Percentiles rank a stretch among this genome's conserved stretches.
Evolutionary conservation across 2,329 filamentous ascomycete species (phyloP).

Genomic region (Alternaria angustiovoidea): DNA sequence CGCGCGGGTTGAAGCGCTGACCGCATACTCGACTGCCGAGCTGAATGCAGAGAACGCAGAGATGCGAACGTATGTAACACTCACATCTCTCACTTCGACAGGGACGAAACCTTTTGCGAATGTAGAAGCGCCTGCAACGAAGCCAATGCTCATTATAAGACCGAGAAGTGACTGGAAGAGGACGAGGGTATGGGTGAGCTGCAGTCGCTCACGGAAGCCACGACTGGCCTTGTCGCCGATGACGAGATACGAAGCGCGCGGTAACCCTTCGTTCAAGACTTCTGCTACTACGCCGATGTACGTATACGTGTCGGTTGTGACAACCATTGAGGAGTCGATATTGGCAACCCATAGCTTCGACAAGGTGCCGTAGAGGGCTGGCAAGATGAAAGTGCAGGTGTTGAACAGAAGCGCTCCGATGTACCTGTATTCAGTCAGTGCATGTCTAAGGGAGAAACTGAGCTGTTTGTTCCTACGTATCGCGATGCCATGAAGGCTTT

Average conservation of each 20-base stretch:
- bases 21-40: slow-evolving; percentile 69
- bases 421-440: slow-evolving; percentile 51
- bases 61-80: slow-evolving; percentile 71
- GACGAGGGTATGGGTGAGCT: slow-evolving; percentile 68
- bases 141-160: slow-evolving; percentile 66
- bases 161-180: slow-evolving; percentile 64
- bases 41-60: slow-evolving; percentile 69
- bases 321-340: slow-evolving; percentile 69
- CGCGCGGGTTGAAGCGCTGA: slow-evolving; percentile 68
- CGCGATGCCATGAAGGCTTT: slow-evolving; percentile 21
- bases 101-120: slow-evolving; percentile 72
- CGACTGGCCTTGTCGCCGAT: slow-evolving; percentile 71
- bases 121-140: slow-evolving; percentile 61
- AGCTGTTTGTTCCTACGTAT: slow-evolving; percentile 18
- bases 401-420: slow-evolving; percentile 69
- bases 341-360: slow-evolving; percentile 75
- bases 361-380: slow-evolving; percentile 72
- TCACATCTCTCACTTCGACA: slow-evolving; percentile 61
- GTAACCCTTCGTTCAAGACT: slow-evolving; percentile 76
- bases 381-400: slow-evolving; percentile 67
- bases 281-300: slow-evolving; percentile 74
- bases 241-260: slow-evolving; percentile 71
- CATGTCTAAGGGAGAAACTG: too few species aligned
- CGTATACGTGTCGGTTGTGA: slow-evolving; percentile 71
- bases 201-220: slow-evolving; percentile 55